phyloP scores from a whole-genome alignment of 768 basidiomycete genomes.

The Mycena capillaripes region DNA sequence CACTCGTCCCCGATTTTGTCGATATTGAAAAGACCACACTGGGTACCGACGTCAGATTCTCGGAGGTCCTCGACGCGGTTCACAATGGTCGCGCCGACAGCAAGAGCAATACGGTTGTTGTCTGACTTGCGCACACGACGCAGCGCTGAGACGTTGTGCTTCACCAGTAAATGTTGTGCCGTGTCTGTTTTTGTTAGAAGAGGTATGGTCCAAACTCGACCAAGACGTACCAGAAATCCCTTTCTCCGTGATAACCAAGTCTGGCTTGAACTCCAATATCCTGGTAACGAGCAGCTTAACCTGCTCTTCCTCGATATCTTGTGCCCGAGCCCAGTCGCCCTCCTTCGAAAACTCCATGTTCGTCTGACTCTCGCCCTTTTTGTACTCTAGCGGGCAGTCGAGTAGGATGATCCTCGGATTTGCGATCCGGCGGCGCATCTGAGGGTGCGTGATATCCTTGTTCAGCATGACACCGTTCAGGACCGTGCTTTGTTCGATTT shows the following conservation, averaged over 20 bases:
- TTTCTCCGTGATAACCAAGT: conserved; percentile 97
- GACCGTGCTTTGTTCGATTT: conserved; percentile 93
- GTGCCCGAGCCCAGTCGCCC: conserved; percentile 91
- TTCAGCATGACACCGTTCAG: conserved; percentile 95
- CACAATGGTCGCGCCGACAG: conserved; percentile 95
- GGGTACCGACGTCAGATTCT: conserved; percentile 91
- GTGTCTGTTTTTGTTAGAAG: conserved; percentile 68
- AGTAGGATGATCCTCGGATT: conserved; percentile 91
- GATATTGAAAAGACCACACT: conserved; percentile 96
- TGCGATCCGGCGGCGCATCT: conserved; percentile 92
- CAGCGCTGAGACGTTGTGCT: conserved; percentile 91
- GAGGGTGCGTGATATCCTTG: conserved; percentile 98
- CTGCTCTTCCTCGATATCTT: conserved; percentile 98
- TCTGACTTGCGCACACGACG: conserved; percentile 99
- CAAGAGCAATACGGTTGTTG: conserved; percentile 98
- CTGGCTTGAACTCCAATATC: conserved; percentile 94
- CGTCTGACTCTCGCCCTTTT: conserved; percentile 98
- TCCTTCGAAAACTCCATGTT: conserved; percentile 98
- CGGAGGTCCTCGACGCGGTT: conserved; percentile 96
- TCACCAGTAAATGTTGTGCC: conserved; percentile 91
- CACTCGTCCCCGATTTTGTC: conserved; percentile 98
- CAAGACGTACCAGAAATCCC: conserved; percentile 87
- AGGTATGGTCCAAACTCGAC: conserved; percentile 3
- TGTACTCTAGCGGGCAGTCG: conserved; percentile 98
- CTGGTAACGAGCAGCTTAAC: conserved; percentile 88